Evolutionary conservation across 2,329 filamentous ascomycete genomes (phyloP).

Genomic region (Lasiodiplodia theobromae): DNA sequence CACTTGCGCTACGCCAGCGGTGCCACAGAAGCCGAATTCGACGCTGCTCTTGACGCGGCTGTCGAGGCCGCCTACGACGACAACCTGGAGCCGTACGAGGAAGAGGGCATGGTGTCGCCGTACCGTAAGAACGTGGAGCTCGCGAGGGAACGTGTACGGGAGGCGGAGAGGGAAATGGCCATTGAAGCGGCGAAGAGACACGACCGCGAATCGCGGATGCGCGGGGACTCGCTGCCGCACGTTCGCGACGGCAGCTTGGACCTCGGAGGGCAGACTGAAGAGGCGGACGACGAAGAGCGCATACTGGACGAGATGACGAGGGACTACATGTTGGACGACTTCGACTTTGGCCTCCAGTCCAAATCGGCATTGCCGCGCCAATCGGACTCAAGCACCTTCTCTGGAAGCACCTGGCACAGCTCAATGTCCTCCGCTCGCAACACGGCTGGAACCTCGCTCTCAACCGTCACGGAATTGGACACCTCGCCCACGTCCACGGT

Average conservation of each 20-base stretch:
- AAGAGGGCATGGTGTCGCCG: conserved; percentile 46
- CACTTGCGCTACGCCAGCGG: conserved; percentile 73
- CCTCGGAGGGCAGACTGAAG: conserved; percentile 38
- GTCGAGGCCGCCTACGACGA: conserved; percentile 97
- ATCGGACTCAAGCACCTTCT: conserved; percentile 81
- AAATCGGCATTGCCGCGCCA: conserved; percentile 76
- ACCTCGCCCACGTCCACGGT: conserved; percentile 34
- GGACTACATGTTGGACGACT: conserved; percentile 83
- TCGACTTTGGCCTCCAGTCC: conserved; percentile 73
- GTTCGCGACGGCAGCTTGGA: conserved; percentile 42
- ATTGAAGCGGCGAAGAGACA: conserved; percentile 67
- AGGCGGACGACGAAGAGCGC: conserved; percentile 59
- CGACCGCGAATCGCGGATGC: conserved; percentile 56
- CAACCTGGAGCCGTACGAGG: conserved; percentile 76
- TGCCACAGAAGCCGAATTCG: conserved; percentile 86
- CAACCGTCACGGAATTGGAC: conserved; percentile 71
- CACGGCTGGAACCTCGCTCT: conserved; percentile 71
- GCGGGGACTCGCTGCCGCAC: conserved; percentile 56
- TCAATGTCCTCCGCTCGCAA: conserved; percentile 77
- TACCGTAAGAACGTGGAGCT: conserved; percentile 68
- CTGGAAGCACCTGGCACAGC: conserved; percentile 78
- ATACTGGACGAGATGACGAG: conserved; percentile 84
- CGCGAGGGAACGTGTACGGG: conserved; percentile 76
- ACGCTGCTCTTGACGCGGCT: conserved; percentile 91
- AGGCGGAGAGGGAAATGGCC: conserved; percentile 74